A percentile compares a stretch with the other conserved stretches of the same genome.
Conservation (phyloP, 495 filamentous ascomycete genomes). For the Oleoguttula mirabilis region DNA sequence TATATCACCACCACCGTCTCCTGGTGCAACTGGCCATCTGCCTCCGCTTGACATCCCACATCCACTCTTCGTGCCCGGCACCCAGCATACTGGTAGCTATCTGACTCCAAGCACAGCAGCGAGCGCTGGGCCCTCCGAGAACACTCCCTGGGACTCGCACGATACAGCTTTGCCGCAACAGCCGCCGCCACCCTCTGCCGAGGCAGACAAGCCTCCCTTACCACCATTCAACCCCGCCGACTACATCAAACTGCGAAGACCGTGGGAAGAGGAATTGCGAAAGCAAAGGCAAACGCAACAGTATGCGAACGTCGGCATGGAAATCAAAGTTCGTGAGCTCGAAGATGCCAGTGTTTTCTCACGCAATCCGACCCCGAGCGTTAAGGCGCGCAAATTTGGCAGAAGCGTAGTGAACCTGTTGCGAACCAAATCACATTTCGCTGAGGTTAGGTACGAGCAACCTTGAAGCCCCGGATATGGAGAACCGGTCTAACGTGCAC, state of each 20-base stretch:
- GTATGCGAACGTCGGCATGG: slow-evolving; percentile 6
- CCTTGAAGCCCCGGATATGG: not conserved
- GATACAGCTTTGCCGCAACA: slow-evolving; percentile 1
- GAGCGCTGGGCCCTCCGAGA: not conserved
- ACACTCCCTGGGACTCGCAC: not conserved
- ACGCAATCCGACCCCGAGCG: slow-evolving; percentile 16
- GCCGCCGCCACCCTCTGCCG: not conserved
- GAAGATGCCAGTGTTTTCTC: slow-evolving; percentile 8
- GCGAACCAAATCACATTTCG: slow-evolving; percentile 14
- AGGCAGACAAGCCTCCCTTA: slow-evolving; percentile 1
- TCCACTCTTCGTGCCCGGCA: not conserved
- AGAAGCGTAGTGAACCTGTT: slow-evolving; percentile 19
- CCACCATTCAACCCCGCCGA: slow-evolving; percentile 16
- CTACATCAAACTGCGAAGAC: slow-evolving; percentile 15
- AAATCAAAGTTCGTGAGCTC: slow-evolving; percentile 16
- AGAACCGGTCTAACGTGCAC: not conserved
- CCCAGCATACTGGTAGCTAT: not conserved
- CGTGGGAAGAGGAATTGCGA: slow-evolving; percentile 19
- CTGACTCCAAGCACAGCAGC: slow-evolving; percentile 1
- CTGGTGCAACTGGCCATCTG: not conserved
- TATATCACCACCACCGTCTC: slow-evolving; percentile 6
- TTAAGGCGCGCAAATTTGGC: slow-evolving; percentile 20
- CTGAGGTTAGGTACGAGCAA: slow-evolving; percentile 11
- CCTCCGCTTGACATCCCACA: slow-evolving; percentile 8
- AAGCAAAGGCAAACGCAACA: slow-evolving; percentile 5